phyloP scores from a whole-genome alignment of 306 rosid genomes.

The Mimosa bimucronata region DNA sequence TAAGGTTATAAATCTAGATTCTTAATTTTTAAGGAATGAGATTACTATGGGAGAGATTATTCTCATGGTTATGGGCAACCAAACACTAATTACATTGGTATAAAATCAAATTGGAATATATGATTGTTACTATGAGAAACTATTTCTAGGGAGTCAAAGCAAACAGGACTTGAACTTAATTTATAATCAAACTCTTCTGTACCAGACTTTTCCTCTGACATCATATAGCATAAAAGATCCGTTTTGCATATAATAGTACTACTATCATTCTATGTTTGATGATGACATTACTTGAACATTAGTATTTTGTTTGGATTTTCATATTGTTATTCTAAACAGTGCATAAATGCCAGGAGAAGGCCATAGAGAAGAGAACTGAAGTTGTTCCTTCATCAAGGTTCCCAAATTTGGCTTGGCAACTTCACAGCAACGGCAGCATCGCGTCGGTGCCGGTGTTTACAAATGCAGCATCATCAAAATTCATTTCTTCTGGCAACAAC shows the following conservation, averaged over 20 bases:
- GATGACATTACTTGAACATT: neutral
- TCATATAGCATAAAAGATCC: neutral
- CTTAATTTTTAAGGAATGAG: neutral
- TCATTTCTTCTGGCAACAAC: constrained; percentile 52
- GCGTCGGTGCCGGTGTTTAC: constrained; percentile 47
- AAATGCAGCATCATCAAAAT: constrained; percentile 92
- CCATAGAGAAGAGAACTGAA: constrained; percentile 42
- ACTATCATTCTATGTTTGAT: neutral
- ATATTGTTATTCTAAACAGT: neutral
- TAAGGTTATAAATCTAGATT: neutral
- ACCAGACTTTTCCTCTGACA: neutral
- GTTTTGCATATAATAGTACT: neutral
- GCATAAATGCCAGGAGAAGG: constrained; percentile 46
- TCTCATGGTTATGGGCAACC: neutral
- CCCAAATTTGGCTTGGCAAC: constrained; percentile 48
- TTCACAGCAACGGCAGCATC: constrained; percentile 46
- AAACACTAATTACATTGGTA: neutral
- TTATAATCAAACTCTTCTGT: too few species aligned
- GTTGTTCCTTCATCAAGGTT: constrained; percentile 37
- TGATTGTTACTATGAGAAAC: neutral
- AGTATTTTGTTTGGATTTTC: neutral
- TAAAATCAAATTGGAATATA: neutral
- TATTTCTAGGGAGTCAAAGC: neutral
- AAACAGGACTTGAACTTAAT: neutral
- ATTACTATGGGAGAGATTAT: neutral